Base-by-base conservation (phyloP, 768 basidiomycete species). In the Russula brevipes region DNA sequence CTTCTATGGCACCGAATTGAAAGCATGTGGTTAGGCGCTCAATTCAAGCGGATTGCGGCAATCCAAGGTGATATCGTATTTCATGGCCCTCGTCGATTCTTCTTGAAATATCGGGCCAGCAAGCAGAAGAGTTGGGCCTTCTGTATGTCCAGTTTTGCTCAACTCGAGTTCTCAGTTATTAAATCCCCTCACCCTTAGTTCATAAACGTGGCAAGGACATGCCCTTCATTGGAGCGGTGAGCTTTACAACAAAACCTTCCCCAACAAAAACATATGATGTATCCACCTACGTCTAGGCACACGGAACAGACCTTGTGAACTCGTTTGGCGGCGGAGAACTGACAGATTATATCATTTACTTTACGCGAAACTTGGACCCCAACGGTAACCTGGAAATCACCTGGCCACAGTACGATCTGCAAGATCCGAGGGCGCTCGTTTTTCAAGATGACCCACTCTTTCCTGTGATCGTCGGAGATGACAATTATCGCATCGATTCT, bases 31-130 rank as follows among this genome's bases (percentile, higher is more conserved):
- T 31, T 11, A 42, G 67, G 61, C 4, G 53, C 61, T 0, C 66
- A 72, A 36, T 67, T 31, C 54, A 71, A 72, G 50, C 54, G 70
- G 6, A 67, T 69, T 47, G 65, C 63, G 33, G 64, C 64, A 14
- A 57, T 65, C 30, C 64, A 65, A 41, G 64, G 64, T 12, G 64
- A 65, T 35, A 46, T 65, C 24, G 64, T 57, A 36, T 65, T 65
- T 33, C 60, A 62, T 41, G 31, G 64, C 6, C 64, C 64, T 2
- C 60, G 64, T 17, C 49, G 64, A 19, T 17, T 63, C 30, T 16
- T 65, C 35, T 63, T 65, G 44, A 53, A 57, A 52, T 41, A 62
- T 41, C 39, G 7, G 19, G 46, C 58, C 11, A 36, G 31, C 47
- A 60, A 60, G 36, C 63, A 64, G 58, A 59, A 45, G 0, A 30